Conservation (phyloP, 2,329 filamentous ascomycete genomes). For the Cucurbitaria berberidis region DNA sequence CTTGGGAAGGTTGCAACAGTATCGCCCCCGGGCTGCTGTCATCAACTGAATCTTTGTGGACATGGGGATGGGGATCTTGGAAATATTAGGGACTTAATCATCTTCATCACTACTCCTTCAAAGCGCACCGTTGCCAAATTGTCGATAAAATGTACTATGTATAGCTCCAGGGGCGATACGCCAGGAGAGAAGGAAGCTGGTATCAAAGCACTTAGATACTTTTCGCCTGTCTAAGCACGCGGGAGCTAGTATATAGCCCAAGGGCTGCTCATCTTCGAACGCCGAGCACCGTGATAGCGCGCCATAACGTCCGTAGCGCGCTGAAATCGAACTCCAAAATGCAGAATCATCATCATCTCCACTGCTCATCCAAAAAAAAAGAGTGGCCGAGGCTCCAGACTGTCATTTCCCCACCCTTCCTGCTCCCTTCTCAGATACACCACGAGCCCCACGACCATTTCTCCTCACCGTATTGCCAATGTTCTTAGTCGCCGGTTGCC, state of each 20-base stretch:
- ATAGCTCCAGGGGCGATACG: not conserved
- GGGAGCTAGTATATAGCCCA: not conserved
- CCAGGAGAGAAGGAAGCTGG: not conserved
- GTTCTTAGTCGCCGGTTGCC: not conserved
- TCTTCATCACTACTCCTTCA: not conserved
- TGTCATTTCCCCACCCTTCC: not conserved
- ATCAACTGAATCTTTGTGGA: not conserved
- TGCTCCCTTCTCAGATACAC: not conserved
- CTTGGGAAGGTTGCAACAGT: not conserved
- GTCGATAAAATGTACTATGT: not conserved
- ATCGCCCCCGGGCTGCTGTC: not conserved
- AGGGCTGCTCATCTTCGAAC: not conserved
- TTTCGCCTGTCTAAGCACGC: not conserved
- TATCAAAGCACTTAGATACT: not conserved
- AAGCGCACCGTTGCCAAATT: not conserved
- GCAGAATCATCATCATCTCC: not conserved
- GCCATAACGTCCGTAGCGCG: conserved; percentile 1
- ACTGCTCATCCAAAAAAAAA: not conserved
- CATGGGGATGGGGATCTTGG: not conserved
- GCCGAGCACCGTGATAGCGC: not conserved
- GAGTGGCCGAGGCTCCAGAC: not conserved
- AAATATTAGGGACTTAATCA: not conserved
- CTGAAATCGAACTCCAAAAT: not conserved
- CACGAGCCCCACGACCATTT: not conserved
- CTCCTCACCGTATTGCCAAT: not conserved